A percentile compares a stretch with the other conserved stretches of the same genome.
Conservation (phyloP, 371 early-diverging fungal species). For the Chytridium lagenaria region DNA sequence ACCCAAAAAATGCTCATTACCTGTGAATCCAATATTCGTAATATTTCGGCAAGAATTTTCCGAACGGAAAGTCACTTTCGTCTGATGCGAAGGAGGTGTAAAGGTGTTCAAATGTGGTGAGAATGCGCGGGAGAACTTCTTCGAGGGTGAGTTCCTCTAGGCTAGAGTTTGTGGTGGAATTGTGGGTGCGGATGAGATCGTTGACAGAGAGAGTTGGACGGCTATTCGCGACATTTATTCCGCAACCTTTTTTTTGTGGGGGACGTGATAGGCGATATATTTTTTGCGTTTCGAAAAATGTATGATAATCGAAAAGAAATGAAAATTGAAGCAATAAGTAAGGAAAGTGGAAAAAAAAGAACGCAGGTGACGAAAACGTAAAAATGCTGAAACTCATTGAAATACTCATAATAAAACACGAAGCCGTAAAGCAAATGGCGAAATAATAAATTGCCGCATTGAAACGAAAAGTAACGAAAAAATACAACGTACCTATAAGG, state of each 20-base stretch:
- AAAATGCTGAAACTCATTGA: no score
- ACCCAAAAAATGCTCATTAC: constrained; percentile 42
- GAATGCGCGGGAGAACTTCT: constrained; percentile 71
- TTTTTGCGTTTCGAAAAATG: background rate
- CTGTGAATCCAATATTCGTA: constrained; percentile 88
- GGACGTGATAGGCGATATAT: background rate
- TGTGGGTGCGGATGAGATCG: constrained; percentile 68
- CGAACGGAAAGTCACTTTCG: constrained; percentile 64
- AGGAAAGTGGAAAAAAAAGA: background rate
- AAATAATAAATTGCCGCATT: no score
- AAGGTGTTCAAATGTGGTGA: constrained; percentile 74
- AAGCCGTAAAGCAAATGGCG: no score
- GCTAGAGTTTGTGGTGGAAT: constrained; percentile 45
- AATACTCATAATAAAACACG: no score
- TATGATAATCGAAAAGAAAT: background rate
- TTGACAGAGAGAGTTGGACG: constrained; percentile 86
- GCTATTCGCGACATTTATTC: constrained; percentile 82
- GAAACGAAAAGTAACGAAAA: no score
- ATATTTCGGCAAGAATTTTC: constrained; percentile 74
- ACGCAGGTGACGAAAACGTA: background rate
- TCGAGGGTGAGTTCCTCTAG: constrained; percentile 65
- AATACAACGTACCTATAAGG: constrained; percentile 65
- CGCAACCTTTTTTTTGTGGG: constrained; percentile 63
- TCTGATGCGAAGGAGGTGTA: constrained; percentile 69
- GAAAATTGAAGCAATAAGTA: background rate